Evolutionary conservation across 164 flowering plant species (phyloP), one percentile per base, ranked within the genome.

Genomic region (Chimonanthus salicifolius): DNA sequence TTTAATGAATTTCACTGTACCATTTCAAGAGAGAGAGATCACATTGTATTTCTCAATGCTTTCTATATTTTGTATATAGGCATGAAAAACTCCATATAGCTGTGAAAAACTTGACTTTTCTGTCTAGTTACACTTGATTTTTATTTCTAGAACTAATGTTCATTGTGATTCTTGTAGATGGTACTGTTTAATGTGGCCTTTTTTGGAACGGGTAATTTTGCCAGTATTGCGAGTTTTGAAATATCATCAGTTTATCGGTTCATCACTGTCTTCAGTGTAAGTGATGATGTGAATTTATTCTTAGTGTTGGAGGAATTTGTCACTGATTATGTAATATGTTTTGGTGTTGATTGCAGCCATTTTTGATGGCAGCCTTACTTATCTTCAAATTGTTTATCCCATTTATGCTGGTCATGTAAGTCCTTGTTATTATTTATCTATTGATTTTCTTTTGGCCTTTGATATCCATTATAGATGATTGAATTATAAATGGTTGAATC

Each of bases 211-310:
- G 98, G 97, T 18, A 92, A 94, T 76, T 94, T 94, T 74, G 98
- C 98, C 60, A 94, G 98, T 76, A 94, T 94, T 76, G 98, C 98
- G 68, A 94, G 98, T 81, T 94, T 94, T 79, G 98, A 94, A 84
- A 94, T 94, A 74, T 94, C 98, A 64, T 94, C 98, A 50, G 98
- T 94, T 51, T 94, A 92, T 75, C 89, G 98, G 47, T 94, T 94
- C 82, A 91, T 92, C 83, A 94, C 97, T 58, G 78, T 94, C 78
- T 94, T 94, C 88, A 94, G 90, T 75, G 98, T 92, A 86, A 88
- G 98, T 81, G 50, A 64, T 11, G 43, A 47, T n/a, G 6, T 49
- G n/a, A 4, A 10, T 54, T 18, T 63, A 16, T 63, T 7, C 8
- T 3, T 20, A 10, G n/a, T 49, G 13, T 20, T 49, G 10, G 33